Base-by-base conservation (phyloP, 306 rosid species). In the Lathyrus tuberosus region DNA sequence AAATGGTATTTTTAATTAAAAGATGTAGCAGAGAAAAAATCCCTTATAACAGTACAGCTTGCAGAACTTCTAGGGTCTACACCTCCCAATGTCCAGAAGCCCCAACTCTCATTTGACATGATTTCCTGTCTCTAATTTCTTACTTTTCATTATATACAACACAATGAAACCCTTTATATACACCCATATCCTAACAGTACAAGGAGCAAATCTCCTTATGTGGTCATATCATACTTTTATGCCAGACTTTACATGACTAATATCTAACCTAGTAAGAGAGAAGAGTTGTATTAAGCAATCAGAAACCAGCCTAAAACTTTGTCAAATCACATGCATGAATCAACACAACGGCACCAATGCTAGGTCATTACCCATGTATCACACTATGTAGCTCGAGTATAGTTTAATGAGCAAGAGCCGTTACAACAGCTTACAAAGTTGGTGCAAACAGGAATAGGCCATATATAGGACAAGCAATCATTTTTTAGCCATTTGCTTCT, bases 401-500 rank as follows among this genome's bases (percentile, higher is more conserved):
- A 42, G 41, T 43, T 43, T 13, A 30, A 61, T 30, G 11, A 58
- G 26, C 74, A 44, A 67, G 12, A 59, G 30, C 46, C 10, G 17
- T 20, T 33, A 51, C 12, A 62, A 56, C 20, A 62, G 18, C 58
- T 9, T 28, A 69, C 52, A 31, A 1, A 60, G 28, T 33, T 51
- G 42, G 48, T 51, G 41, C 42, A 76, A 61, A 56, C n/a, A 70
- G 65, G 30, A 49, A 51, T 4, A 26, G 16, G 9, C 22, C 52
- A 68, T 16, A 13, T 20, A 15, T 13, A 38, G 79, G 31, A 74
- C 51, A 69, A 12, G 35, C 22, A 38, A 62, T 47, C 28, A 24
- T 20, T 47, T 28, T 58, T 10, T 7, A 40, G 38, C 41, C 24
- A 9, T 59, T 8, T 49, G 33, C 48, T 58, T 66, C 71, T 22